Evolutionary conservation across 192 early-diverging fungal species (phyloP).

Genomic region (Umbelopsis vinacea): DNA sequence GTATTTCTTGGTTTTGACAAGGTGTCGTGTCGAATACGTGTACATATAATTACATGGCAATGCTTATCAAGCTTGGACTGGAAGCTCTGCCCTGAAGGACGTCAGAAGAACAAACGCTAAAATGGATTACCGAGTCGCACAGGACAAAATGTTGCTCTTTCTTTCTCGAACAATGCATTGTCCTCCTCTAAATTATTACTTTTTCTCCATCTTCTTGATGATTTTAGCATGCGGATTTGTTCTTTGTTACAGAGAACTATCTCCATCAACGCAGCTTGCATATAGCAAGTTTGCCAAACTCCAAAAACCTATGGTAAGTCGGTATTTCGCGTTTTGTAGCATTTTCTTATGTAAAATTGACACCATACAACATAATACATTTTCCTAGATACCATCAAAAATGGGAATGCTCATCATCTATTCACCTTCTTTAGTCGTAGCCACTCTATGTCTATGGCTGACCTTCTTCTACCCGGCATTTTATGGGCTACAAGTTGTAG

Average conservation of each 20-base stretch:
- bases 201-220: background rate
- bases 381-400: slow-evolving; percentile 20
- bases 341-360: background rate
- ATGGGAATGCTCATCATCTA: slow-evolving; percentile 36
- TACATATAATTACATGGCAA: too few relatives aligned
- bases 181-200: slow-evolving; percentile 4
- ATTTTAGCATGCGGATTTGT: background rate
- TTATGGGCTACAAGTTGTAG: background rate
- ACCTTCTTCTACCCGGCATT: background rate
- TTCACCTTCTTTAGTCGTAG: background rate
- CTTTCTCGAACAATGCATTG: slow-evolving; percentile 19
- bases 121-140: background rate
- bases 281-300: slow-evolving; percentile 32
- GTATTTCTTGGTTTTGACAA: too few relatives aligned
- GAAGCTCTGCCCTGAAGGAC: too few relatives aligned
- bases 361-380: background rate
- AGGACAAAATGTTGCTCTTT: background rate
- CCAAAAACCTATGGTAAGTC: background rate
- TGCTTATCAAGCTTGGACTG: too few relatives aligned
- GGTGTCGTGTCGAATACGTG: too few relatives aligned
- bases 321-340: background rate
- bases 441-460: background rate
- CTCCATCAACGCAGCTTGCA: slow-evolving; percentile 23
- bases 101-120: background rate
- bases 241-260: slow-evolving; percentile 18